These are phyloP conservation scores for Avena eriantha DNA, from an alignment of 176 grass and related monocot genomes.

Conservation along the genomic window DNA sequence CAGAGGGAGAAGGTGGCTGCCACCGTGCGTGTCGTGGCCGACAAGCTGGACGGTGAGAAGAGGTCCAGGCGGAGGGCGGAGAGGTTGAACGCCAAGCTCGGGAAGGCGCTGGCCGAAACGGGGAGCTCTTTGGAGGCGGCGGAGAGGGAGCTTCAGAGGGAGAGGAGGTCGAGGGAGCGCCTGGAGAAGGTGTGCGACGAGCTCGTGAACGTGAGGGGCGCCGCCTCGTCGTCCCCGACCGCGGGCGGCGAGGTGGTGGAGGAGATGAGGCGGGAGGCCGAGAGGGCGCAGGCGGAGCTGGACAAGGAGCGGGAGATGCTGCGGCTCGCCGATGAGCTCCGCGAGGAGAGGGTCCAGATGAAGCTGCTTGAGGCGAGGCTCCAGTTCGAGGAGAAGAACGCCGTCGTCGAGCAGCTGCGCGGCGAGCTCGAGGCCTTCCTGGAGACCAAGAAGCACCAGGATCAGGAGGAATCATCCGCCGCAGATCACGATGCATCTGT, in stretches of 20 bases:
- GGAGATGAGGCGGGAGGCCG: constrained; percentile 58
- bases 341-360: constrained; percentile 90
- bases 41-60: constrained; percentile 65
- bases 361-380: constrained; percentile 78
- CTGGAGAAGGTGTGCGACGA: constrained; percentile 70
- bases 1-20: constrained; percentile 66
- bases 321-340: constrained; percentile 75
- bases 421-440: constrained; percentile 70
- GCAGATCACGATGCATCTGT: not conserved
- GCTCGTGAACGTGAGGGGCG: constrained; percentile 55
- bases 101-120: constrained; percentile 47
- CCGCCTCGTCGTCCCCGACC: not conserved
- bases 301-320: constrained; percentile 82
- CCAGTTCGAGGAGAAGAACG: constrained; percentile 94
- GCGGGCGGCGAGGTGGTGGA: constrained; percentile 42
- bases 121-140: constrained; percentile 48
- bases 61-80: constrained; percentile 62
- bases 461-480: not conserved
- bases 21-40: constrained; percentile 39
- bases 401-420: constrained; percentile 67
- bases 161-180: constrained; percentile 61
- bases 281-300: constrained; percentile 59
- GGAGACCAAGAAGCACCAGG: constrained; percentile 28
- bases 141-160: constrained; percentile 62
- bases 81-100: constrained; percentile 61